These are phyloP conservation scores for Petunia axillaris DNA, from an alignment of 257 asterid species.

Conservation along the genomic window DNA sequence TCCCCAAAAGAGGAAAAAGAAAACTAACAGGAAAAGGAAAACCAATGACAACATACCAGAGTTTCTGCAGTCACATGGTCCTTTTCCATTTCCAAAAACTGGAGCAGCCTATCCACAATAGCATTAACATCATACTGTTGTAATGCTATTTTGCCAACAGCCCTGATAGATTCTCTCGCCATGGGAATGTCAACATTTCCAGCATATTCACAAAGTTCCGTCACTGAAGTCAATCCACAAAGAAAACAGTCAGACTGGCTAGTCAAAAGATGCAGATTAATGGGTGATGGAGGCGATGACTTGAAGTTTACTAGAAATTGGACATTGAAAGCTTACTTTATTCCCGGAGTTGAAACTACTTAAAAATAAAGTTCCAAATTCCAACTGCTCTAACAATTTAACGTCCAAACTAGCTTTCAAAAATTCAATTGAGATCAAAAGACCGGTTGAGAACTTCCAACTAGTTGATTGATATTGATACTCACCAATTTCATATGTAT, in stretches of 20 bases:
- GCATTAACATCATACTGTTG: conserved; percentile 99
- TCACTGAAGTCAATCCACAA: conserved; percentile 60
- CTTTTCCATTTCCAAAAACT: conserved; percentile 99
- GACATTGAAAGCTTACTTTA: not conserved
- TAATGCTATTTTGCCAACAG: conserved; percentile 98
- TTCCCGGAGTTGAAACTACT: not conserved
- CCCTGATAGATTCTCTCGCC: conserved; percentile 98
- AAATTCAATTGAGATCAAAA: no score
- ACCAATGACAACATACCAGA: conserved; percentile 53
- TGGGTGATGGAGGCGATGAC: conserved; percentile 14
- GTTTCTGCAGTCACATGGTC: conserved; percentile 99
- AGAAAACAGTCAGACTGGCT: conserved; percentile 30
- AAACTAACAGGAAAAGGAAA: not conserved
- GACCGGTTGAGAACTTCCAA: conserved; percentile 1
- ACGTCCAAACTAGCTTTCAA: not conserved
- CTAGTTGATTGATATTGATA: conserved; percentile 15
- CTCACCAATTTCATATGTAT: conserved; percentile 95
- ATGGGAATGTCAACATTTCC: conserved; percentile 98
- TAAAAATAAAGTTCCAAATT: no score
- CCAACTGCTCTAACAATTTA: not conserved
- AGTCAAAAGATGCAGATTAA: conserved; percentile 25
- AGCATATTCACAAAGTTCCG: conserved; percentile 98
- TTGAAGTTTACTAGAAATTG: conserved; percentile 15
- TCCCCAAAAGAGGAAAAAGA: not conserved
- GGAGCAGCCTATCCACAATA: conserved; percentile 97